Base-by-base conservation (phyloP, 169 alveolate genomes). In the Plasmodium vivax region DNA sequence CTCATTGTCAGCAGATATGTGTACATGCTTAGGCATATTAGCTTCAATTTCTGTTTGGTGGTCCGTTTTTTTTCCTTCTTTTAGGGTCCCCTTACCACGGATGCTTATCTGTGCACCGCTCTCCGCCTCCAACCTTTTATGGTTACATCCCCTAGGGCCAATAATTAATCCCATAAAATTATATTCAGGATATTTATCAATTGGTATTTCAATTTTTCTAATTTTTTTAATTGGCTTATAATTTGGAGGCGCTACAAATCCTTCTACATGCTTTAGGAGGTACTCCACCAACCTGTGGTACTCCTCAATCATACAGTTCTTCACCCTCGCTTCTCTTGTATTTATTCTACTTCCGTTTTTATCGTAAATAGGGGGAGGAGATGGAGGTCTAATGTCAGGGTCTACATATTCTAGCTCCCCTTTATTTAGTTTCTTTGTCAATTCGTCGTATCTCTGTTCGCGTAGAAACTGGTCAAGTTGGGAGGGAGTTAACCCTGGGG, bases 121-220 rank as follows among this genome's bases (percentile, higher is more conserved):
- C 83, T 98, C 98, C 32, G 98, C 98, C 93, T 98, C 98, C 58
- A 98, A 95, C 23, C 99, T 85, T 43, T 97, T 97, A 97, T 98
- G 99, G 91, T 98, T 98, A 92, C 98, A 98, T 16, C 99, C 99
- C 74, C 99, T 95, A 7, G 99, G 99, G 2, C 99, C 99, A 71
- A 98, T 98, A 84, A 98, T 98, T 83, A 98, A 96, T 1, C 99
- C 99, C 98, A 98, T 98, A 96, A 98, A 98, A 95, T 98, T 98
- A 94, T 97, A 97, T 79, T 98, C 99, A 3, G 99, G 99, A 85
- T 98, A 98, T 96, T 97, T 97, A 82, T 97, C 98, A 62, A 97
- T 93, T 23, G 99, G 99, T 30, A 98, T 97, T 84, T 96, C 97
- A 38, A 98, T 97, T 77, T 96, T 95, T 56, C 98, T 87, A 12